Conservation (phyloP, 2,329 filamentous ascomycete genomes). For the Colletotrichum salicis region DNA sequence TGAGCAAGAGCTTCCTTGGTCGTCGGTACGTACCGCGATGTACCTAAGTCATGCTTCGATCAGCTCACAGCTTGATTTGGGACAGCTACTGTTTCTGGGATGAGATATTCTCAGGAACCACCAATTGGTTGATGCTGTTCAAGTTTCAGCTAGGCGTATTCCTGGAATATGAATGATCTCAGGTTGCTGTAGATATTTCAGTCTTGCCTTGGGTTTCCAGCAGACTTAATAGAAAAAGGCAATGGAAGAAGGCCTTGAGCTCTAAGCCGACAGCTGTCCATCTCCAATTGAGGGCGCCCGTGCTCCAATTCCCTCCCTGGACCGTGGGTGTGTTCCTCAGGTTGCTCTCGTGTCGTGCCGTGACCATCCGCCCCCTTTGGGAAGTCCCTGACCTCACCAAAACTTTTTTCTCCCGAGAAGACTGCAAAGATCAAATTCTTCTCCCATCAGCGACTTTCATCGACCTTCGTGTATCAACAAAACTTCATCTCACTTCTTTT, state of each 20-base stretch:
- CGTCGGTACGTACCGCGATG: not conserved
- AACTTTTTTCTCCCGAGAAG: slow-evolving; percentile 26
- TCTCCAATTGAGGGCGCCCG: not conserved
- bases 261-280: not conserved
- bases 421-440: slow-evolving; percentile 5
- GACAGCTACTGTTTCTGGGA: slow-evolving; percentile 23
- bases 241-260: not conserved
- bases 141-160: not conserved
- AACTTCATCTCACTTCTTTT: slow-evolving; percentile 53
- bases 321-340: slow-evolving; percentile 17
- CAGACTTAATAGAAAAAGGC: no score
- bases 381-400: slow-evolving; percentile 33
- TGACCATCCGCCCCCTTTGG: slow-evolving; percentile 4
- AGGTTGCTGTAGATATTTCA: not conserved
- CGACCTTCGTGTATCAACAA: slow-evolving; percentile 33
- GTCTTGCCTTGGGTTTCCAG: no score
- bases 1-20: not conserved
- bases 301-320: not conserved
- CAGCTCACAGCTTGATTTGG: not conserved
- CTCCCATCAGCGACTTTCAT: slow-evolving; percentile 23
- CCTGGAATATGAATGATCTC: not conserved
- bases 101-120: not conserved
- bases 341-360: slow-evolving; percentile 20
- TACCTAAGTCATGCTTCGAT: not conserved
- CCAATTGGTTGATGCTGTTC: not conserved